phyloP scores from a whole-genome alignment of 1,284 basidiomycete genomes.

The Cutaneotrichosporon mucoides region DNA sequence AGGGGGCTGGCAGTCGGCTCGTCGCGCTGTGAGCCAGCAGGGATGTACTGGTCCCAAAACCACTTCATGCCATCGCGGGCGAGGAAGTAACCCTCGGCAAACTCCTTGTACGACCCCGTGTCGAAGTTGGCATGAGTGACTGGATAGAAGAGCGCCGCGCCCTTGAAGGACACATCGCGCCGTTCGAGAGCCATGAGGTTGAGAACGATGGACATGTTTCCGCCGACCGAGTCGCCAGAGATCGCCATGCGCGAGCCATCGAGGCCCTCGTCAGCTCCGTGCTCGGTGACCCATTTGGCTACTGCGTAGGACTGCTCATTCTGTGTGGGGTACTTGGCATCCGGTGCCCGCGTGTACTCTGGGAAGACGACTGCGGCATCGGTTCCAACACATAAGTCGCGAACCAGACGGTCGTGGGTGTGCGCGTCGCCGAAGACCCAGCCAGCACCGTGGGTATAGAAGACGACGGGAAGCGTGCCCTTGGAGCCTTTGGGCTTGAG shows the following conservation, averaged over 20 bases:
- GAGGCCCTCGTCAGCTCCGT: constrained; percentile 10
- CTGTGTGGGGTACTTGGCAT: constrained; percentile 13
- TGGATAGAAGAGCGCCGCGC: constrained; percentile 13
- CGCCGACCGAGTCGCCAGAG: constrained; percentile 16
- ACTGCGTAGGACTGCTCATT: constrained; percentile 16
- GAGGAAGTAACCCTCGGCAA: constrained; percentile 15
- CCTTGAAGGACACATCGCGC: constrained; percentile 5
- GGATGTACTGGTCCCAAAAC: constrained; percentile 21
- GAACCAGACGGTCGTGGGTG: constrained; percentile 17
- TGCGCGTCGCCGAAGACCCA: constrained; percentile 18
- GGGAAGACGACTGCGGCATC: constrained; percentile 18
- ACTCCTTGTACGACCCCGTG: constrained; percentile 13
- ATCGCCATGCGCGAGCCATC: constrained; percentile 10
- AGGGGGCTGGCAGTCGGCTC: constrained; percentile 11
- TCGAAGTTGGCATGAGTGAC: constrained; percentile 19
- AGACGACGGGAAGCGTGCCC: constrained; percentile 13
- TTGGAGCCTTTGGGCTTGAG: constrained; percentile 12
- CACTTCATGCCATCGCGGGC: constrained; percentile 19
- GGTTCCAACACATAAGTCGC: constrained; percentile 15
- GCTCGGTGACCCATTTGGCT: constrained; percentile 13
- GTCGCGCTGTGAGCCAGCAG: not conserved
- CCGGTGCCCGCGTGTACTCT: constrained; percentile 14
- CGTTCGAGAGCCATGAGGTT: constrained; percentile 11
- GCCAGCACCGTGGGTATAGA: constrained; percentile 18
- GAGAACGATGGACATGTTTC: constrained; percentile 17